Percentiles rank a stretch among this genome's conserved stretches.
Evolutionary conservation across 495 filamentous ascomycete genomes (phyloP).

Genomic region (Friedmanniomyces endolithicus): DNA sequence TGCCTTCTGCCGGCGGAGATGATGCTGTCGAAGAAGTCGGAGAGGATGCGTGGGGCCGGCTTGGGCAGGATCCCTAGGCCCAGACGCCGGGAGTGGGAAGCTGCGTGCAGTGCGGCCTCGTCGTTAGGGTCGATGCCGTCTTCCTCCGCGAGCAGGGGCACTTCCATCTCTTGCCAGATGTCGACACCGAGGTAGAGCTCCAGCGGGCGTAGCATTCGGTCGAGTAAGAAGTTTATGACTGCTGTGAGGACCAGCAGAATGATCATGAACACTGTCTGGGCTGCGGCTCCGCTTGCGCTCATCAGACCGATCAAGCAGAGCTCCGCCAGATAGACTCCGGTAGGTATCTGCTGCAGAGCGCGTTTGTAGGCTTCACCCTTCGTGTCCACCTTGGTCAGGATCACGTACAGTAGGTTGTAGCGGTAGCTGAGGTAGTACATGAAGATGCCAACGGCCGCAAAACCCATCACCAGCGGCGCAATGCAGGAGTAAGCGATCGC

Average conservation of each 20-base stretch:
- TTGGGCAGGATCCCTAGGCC: constrained; percentile 13
- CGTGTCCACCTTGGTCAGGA: constrained; percentile 28
- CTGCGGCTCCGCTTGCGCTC: constrained; percentile 19
- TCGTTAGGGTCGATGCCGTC: constrained; percentile 16
- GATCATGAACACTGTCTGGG: constrained; percentile 22
- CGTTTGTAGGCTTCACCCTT: constrained; percentile 29
- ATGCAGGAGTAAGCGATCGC: constrained; percentile 32
- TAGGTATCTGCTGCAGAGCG: constrained; percentile 30
- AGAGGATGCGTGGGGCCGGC: constrained; percentile 16
- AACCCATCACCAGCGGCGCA: constrained; percentile 31
- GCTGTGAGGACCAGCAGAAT: constrained; percentile 26
- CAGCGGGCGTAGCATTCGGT: constrained; percentile 24
- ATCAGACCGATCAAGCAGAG: constrained; percentile 31
- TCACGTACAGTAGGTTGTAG: constrained; percentile 29
- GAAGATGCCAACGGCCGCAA: constrained; percentile 26
- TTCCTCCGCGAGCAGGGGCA: constrained; percentile 14
- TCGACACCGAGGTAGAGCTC: constrained; percentile 27
- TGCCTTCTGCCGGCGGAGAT: constrained; percentile 21
- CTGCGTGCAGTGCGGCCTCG: constrained; percentile 20
- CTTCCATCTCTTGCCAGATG: constrained; percentile 19
- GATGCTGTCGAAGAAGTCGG: constrained; percentile 22
- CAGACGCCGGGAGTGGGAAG: constrained; percentile 16
- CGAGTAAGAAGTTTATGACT: constrained; percentile 24
- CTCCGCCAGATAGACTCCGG: constrained; percentile 30
- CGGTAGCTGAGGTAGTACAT: constrained; percentile 31